Evolutionary conservation across 2,329 filamentous ascomycete species (phyloP).

Genomic region (Xylaria sp.): DNA sequence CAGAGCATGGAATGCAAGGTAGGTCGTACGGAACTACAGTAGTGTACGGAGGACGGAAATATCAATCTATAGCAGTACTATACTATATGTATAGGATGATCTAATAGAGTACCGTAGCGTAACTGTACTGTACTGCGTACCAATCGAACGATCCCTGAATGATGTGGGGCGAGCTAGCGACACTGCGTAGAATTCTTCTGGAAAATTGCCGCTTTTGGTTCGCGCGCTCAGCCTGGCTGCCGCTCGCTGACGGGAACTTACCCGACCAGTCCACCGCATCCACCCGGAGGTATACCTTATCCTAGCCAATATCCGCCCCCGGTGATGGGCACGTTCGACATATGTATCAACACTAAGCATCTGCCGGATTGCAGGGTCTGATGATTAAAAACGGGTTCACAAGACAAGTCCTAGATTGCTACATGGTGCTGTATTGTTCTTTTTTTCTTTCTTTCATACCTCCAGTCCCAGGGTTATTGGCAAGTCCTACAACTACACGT

Average conservation of each 20-base stretch:
- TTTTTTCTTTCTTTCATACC: neutral
- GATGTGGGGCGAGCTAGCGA: neutral
- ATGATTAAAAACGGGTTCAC: constrained; percentile 2
- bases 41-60: no score
- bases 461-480: neutral
- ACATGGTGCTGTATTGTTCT: neutral
- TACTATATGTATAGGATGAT: no score
- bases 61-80: no score
- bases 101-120: no score
- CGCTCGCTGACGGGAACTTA: no score
- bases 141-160: neutral
- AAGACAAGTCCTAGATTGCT: constrained; percentile 18
- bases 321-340: neutral
- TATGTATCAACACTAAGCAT: constrained; percentile 13
- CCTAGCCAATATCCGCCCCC: neutral
- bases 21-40: no score
- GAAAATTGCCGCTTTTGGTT: constrained; percentile 20
- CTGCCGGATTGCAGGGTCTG: neutral
- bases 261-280: no score
- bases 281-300: no score
- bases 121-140: no score
- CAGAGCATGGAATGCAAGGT: no score
- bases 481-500: neutral
- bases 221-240: neutral
- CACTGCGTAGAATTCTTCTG: constrained; percentile 16